These are phyloP conservation scores for Starmera stellimalicola DNA, from an alignment of 1,139 yeast genomes.

Conservation along the genomic window DNA sequence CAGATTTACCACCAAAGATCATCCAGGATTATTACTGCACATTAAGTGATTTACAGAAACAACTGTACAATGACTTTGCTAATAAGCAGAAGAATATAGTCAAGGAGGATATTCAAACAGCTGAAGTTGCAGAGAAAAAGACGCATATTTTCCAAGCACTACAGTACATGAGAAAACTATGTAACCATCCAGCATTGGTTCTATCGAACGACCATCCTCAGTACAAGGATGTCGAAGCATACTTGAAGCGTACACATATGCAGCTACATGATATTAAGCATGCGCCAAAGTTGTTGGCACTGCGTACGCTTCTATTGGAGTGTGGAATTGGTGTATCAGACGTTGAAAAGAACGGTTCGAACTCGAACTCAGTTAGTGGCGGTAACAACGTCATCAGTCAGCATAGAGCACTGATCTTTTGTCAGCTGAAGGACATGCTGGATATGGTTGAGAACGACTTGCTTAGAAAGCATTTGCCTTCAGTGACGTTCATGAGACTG, in stretches of 20 bases:
- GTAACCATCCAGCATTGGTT: slow-evolving; percentile 96
- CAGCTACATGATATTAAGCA: slow-evolving; percentile 66
- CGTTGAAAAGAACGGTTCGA: slow-evolving; percentile 29
- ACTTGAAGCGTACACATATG: slow-evolving; percentile 49
- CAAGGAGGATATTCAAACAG: slow-evolving; percentile 47
- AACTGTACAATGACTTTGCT: slow-evolving; percentile 85
- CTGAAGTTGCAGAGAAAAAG: slow-evolving; percentile 41
- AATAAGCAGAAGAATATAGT: slow-evolving; percentile 72
- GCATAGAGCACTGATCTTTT: slow-evolving; percentile 90
- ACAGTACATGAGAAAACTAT: slow-evolving; percentile 93
- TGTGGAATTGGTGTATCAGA: slow-evolving; percentile 85
- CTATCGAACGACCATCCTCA: slow-evolving; percentile 81
- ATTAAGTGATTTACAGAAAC: slow-evolving; percentile 80
- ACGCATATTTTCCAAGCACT: slow-evolving; percentile 96
- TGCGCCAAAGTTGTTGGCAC: slow-evolving; percentile 83
- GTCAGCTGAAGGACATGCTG: slow-evolving; percentile 96
- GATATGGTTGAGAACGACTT: slow-evolving; percentile 92
- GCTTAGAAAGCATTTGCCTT: slow-evolving; percentile 74
- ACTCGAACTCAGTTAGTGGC: slow-evolving; percentile 40
- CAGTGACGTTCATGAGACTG: slow-evolving; percentile 87
- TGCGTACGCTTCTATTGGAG: slow-evolving; percentile 72
- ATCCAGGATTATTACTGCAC: slow-evolving; percentile 98
- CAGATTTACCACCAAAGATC: slow-evolving; percentile 95
- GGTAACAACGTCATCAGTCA: slow-evolving; percentile 83
- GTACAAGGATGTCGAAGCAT: slow-evolving; percentile 50